These are phyloP conservation scores for Penicilliopsis zonata DNA, from an alignment of 495 filamentous ascomycete species.

Conservation along the genomic window DNA sequence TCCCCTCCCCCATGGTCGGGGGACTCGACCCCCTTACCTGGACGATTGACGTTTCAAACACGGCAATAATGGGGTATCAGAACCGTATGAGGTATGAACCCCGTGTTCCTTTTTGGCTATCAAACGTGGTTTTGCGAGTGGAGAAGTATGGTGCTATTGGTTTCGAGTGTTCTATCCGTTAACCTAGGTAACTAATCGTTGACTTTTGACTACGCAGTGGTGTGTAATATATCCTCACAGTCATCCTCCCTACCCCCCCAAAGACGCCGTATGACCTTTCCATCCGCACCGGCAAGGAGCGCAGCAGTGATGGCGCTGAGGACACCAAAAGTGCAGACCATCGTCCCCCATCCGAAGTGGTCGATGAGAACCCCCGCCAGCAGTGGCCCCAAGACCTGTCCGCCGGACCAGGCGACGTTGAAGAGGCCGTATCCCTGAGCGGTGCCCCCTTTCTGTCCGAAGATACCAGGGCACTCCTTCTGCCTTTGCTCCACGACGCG, in stretches of 20 bases:
- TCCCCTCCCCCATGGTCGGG: too few relatives aligned
- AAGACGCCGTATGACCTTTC: constrained; percentile 1
- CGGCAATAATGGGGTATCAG: too few relatives aligned
- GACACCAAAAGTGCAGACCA: constrained; percentile 24
- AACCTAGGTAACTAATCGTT: too few relatives aligned
- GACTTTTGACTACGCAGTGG: too few relatives aligned
- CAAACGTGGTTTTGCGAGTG: too few relatives aligned
- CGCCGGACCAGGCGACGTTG: constrained; percentile 46
- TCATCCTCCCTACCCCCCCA: not conserved
- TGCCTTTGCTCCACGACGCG: constrained; percentile 21
- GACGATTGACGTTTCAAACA: too few relatives aligned
- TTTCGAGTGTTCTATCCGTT: too few relatives aligned
- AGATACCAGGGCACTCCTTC: constrained; percentile 22
- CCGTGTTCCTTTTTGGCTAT: too few relatives aligned
- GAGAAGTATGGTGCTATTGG: too few relatives aligned
- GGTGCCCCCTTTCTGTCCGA: constrained; percentile 42
- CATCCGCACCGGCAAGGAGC: constrained; percentile 6
- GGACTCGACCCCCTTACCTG: too few relatives aligned
- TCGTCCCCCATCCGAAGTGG: constrained; percentile 23
- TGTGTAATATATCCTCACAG: too few relatives aligned
- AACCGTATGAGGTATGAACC: too few relatives aligned
- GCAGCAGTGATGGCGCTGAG: constrained; percentile 16
- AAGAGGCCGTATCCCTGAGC: constrained; percentile 51
- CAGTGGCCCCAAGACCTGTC: constrained; percentile 49
- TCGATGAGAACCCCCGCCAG: constrained; percentile 30